These are phyloP conservation scores for Pythium folliculosum DNA, from an alignment of 352 stramenopile genomes.

Conservation along the genomic window DNA sequence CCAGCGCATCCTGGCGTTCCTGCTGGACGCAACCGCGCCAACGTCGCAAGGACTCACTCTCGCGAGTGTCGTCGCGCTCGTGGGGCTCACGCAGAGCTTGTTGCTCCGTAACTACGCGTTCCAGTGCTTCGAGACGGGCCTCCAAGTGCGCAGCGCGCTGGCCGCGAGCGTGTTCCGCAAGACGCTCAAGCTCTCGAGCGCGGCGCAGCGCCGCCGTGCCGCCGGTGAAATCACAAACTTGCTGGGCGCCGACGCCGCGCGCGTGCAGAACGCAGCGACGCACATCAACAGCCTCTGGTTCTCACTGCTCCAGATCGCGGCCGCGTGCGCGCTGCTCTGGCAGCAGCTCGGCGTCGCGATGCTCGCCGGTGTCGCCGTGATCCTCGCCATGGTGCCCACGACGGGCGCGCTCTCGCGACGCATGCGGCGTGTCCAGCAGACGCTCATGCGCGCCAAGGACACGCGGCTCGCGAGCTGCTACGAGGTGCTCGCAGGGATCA, in stretches of 20 bases:
- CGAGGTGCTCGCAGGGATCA: conserved; percentile 94
- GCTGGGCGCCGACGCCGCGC: conserved; percentile 96
- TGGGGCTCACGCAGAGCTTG: conserved; percentile 73
- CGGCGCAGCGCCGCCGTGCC: conserved; percentile 67
- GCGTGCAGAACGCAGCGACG: conserved; percentile 94
- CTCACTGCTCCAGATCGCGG: conserved; percentile 76
- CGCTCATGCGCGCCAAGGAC: conserved; percentile 94
- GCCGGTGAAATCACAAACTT: conserved; percentile 97
- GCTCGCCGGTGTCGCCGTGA: conserved; percentile 92
- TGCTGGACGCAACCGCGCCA: conserved; percentile 63
- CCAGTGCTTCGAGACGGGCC: conserved; percentile 77
- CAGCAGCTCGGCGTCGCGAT: conserved; percentile 81
- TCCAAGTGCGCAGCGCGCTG: conserved; percentile 72
- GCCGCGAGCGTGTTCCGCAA: conserved; percentile 76
- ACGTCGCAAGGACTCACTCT: conserved; percentile 60
- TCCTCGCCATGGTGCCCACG: conserved; percentile 91
- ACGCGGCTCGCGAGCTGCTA: conserved; percentile 94
- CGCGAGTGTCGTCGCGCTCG: conserved; percentile 62
- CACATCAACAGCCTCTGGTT: conserved; percentile 93
- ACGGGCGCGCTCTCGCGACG: conserved; percentile 85
- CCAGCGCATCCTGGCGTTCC: conserved; percentile 81
- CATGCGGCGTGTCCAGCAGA: conserved; percentile 87
- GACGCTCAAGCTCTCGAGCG: conserved; percentile 84
- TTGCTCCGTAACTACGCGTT: conserved; percentile 82
- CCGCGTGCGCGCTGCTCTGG: conserved; percentile 73